Conservation (phyloP, 2,329 filamentous ascomycete genomes). For the Pseudogymnoascus sp. region DNA sequence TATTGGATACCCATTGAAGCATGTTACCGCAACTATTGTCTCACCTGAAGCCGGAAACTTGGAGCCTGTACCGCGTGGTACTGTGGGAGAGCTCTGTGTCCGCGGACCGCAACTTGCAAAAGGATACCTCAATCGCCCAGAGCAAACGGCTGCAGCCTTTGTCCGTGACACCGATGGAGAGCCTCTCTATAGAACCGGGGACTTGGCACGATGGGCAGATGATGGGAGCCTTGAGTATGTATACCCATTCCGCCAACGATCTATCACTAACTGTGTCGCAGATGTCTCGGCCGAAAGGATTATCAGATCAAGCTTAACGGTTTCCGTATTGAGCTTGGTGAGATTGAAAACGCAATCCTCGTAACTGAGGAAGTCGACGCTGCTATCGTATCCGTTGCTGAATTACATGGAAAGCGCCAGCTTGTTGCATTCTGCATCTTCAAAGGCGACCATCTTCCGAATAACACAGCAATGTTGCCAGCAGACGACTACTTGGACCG, state of each 20-base stretch:
- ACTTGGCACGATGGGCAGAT: conserved; percentile 27
- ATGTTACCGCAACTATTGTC: conserved; percentile 34
- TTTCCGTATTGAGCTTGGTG: conserved; percentile 38
- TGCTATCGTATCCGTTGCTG: not conserved
- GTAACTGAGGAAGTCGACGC: conserved; percentile 1
- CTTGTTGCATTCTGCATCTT: conserved; percentile 7
- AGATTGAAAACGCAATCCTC: conserved; percentile 30
- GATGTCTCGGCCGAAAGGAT: conserved; percentile 44
- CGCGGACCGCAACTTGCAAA: conserved; percentile 9
- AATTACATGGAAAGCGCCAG: conserved; percentile 5
- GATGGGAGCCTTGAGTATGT: conserved; percentile 27
- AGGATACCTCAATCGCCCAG: conserved; percentile 13
- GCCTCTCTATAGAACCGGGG: conserved; percentile 30
- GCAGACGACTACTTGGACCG: not conserved
- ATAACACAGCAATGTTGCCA: conserved; percentile 1
- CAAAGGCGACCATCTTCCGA: not conserved
- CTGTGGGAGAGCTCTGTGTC: conserved; percentile 11
- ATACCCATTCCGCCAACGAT: not conserved
- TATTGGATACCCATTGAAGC: conserved; percentile 11
- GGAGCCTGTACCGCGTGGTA: conserved; percentile 4
- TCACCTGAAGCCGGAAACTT: conserved; percentile 18
- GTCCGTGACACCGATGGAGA: conserved; percentile 8
- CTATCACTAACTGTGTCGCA: not conserved
- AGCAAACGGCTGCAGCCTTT: conserved; percentile 14
- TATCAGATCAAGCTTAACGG: conserved; percentile 44